These are phyloP conservation scores for Aspergillus ruber DNA, from an alignment of 2,329 filamentous ascomycete species.

Conservation along the genomic window DNA sequence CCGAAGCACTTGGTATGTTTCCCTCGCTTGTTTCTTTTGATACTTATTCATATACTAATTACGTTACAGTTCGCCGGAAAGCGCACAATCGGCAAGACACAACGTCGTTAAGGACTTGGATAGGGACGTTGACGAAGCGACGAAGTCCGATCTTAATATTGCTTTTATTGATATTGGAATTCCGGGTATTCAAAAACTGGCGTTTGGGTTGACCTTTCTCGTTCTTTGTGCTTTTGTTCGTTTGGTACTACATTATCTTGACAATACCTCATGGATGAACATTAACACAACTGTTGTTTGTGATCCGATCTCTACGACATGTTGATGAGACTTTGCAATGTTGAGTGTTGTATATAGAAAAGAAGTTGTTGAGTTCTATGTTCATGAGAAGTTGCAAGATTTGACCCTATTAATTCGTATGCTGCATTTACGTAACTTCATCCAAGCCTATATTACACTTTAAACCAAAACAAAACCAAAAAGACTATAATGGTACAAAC, in stretches of 20 bases:
- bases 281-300: not conserved
- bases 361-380: not conserved
- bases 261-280: not conserved
- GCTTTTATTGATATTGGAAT: conserved; percentile 20
- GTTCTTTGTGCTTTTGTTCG: not conserved
- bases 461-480: not conserved
- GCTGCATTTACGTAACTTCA: not conserved
- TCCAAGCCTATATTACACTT: not conserved
- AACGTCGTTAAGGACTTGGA: conserved; percentile 30
- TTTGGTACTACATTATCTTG: not conserved
- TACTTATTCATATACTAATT: conserved; percentile 16
- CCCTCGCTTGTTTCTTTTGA: not conserved
- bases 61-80: conserved; percentile 69
- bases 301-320: not conserved
- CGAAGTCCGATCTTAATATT: conserved; percentile 26
- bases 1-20: conserved; percentile 82
- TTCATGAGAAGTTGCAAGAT: not conserved
- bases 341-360: not conserved
- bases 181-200: conserved; percentile 22
- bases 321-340: not conserved
- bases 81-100: conserved; percentile 84
- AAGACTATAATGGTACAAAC: conserved; percentile 22
- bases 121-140: conserved; percentile 15
- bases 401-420: not conserved
- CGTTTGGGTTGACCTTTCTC: conserved; percentile 13